Evolutionary conservation across 2,329 filamentous ascomycete genomes (phyloP), one percentile per base, ranked within the genome.

Genomic region (Pyrenophora graminea): DNA sequence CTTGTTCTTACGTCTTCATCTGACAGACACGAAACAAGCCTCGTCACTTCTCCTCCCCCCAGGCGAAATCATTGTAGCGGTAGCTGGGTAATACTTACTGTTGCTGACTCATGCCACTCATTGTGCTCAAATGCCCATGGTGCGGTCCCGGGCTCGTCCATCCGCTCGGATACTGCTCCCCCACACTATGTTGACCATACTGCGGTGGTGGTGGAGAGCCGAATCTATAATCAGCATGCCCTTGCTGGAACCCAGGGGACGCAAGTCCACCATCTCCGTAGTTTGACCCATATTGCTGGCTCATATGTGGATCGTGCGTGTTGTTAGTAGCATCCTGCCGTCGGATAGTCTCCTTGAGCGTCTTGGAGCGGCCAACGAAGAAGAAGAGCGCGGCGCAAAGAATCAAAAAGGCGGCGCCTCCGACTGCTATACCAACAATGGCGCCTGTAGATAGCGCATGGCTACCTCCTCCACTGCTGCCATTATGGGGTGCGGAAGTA

Each of bases 351-450:
- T 71, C 67, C 47, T 70, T 71, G 2, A 70, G 56, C 4, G 56
- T 59, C 49, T 66, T 71, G 17, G 60, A 66, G 27, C 76, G 76
- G 2, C 80, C 84, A 78, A 87, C 86, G 36, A 80, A 77, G 85
- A 87, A 91, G 61, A 86, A 78, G 3, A 86, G 75, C 0, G 85
- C 73, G 2, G 82, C 87, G 42, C 85, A 72, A 37, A 80, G 77
- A 7, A 85, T 76, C 4, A 92, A 78, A 36, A 90, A 69, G 19
- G 86, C 73, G 4, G 85, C 76, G 0, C 80, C 86, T 37, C 85
- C 86, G 37, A 85, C 77, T 75, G 83, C 89, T 72, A 89, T 78
- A 6, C 77, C 77, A 1, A 70, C 74, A 34, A 79, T 78, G 1
- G 71, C 74, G 10, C 76, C 75, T 21, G 64, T 63, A 1, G 71